Conservation (phyloP, 495 filamentous ascomycete species). For the Sabuloglossum arenarium region DNA sequence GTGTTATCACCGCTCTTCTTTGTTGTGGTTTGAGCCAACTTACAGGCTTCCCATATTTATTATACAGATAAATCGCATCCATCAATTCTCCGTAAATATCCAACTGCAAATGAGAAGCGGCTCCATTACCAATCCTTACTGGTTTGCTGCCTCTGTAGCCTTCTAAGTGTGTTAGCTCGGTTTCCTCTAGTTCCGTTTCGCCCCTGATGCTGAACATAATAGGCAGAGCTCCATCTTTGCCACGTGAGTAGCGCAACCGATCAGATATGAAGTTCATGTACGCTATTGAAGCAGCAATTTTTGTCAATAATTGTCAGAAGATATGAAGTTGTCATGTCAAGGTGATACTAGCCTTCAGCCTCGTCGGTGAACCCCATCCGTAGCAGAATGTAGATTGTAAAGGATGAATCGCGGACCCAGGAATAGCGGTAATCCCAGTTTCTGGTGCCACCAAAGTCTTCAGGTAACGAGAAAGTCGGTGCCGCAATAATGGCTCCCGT, state of each 20-base stretch:
- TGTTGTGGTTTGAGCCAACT: slow-evolving; percentile 5
- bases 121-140: slow-evolving; percentile 55
- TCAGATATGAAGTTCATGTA: slow-evolving; percentile 58
- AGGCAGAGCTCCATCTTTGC: slow-evolving; percentile 32
- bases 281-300: too few relatives aligned
- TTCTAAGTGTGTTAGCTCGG: slow-evolving; percentile 28
- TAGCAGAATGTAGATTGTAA: slow-evolving; percentile 55
- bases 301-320: neutral
- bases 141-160: slow-evolving; percentile 46
- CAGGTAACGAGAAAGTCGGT: slow-evolving; percentile 46
- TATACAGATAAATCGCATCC: slow-evolving; percentile 56
- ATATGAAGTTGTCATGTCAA: neutral
- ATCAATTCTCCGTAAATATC: slow-evolving; percentile 61
- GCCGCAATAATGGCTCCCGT: slow-evolving; percentile 34
- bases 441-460: slow-evolving; percentile 47
- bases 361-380: slow-evolving; percentile 54
- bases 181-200: slow-evolving; percentile 33
- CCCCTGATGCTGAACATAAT: slow-evolving; percentile 63
- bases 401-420: slow-evolving; percentile 55
- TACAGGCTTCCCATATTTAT: slow-evolving; percentile 55
- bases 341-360: slow-evolving; percentile 23
- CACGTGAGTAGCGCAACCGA: slow-evolving; percentile 30
- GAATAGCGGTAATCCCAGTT: slow-evolving; percentile 64
- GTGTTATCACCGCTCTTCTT: neutral
- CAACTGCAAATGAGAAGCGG: slow-evolving; percentile 50